Conservation (phyloP, 1,139 yeast species). For the Hansenula sp. region DNA sequence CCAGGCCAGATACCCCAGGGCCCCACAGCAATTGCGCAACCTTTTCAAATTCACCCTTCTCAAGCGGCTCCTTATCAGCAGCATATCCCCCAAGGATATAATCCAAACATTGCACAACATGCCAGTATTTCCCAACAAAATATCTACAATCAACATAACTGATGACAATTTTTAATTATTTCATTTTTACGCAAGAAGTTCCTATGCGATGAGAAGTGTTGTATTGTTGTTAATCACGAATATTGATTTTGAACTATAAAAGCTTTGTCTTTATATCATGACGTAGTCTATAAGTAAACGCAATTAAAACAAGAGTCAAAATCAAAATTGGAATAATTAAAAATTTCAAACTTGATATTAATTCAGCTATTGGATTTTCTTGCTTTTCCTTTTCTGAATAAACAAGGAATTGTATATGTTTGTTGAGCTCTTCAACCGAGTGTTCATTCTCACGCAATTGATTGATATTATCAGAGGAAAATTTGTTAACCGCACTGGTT, state of each 20-base stretch:
- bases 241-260: conserved; percentile 16
- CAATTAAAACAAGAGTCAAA: conserved; percentile 30
- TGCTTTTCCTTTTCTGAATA: conserved; percentile 28
- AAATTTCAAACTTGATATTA: conserved; percentile 28
- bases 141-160: background rate
- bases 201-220: too few species aligned
- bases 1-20: background rate
- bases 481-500: conserved; percentile 11
- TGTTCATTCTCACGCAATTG: conserved; percentile 26
- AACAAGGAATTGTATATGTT: conserved; percentile 18
- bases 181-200: too few species aligned
- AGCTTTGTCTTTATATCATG: conserved; percentile 36
- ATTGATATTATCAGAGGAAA: conserved; percentile 23
- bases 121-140: background rate
- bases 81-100: background rate
- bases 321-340: conserved; percentile 31
- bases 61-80: background rate
- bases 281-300: conserved; percentile 34
- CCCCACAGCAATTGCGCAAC: background rate
- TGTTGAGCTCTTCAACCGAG: conserved; percentile 24
- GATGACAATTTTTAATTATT: background rate
- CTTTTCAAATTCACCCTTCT: background rate
- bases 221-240: too few species aligned
- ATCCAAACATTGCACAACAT: background rate
- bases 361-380: conserved; percentile 29